A percentile compares a stretch with the other conserved stretches of the same genome.
phyloP scores from a whole-genome alignment of 83 land plant species.

The Larix sibirica region DNA sequence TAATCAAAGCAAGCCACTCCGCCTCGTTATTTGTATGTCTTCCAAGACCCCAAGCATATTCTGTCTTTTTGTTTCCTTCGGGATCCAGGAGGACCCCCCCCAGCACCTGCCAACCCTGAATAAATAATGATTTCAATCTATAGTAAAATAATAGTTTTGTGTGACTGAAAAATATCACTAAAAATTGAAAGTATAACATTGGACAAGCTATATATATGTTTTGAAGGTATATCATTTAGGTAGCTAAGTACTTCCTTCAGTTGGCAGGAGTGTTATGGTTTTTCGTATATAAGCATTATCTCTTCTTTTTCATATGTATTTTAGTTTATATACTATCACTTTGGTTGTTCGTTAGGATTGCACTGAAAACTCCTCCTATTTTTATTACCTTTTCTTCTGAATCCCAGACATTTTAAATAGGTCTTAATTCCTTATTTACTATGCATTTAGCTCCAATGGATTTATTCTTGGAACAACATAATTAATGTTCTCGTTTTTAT shows the following conservation, averaged over 20 bases:
- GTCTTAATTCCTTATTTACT: no score
- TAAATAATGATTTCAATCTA: no score
- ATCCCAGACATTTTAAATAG: no score
- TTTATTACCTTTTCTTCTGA: background rate
- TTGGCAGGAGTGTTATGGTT: background rate
- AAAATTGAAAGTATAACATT: background rate
- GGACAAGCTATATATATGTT: background rate
- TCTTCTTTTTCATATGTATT: background rate
- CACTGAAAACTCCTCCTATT: background rate
- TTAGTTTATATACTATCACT: background rate
- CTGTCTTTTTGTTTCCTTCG: no score
- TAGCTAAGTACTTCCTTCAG: no score
- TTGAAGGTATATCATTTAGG: background rate
- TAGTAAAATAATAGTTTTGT: background rate
- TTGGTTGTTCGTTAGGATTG: background rate
- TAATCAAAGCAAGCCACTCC: no score
- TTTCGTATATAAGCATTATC: background rate
- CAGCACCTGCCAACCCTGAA: no score
- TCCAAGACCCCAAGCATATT: no score
- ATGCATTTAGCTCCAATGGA: background rate
- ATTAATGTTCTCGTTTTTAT: background rate
- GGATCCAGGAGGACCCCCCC: no score
- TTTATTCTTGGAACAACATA: background rate
- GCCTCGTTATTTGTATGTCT: no score
- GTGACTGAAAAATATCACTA: background rate